phyloP scores from a whole-genome alignment of 2,329 filamentous ascomycete genomes.

The Aureobasidium lini region DNA sequence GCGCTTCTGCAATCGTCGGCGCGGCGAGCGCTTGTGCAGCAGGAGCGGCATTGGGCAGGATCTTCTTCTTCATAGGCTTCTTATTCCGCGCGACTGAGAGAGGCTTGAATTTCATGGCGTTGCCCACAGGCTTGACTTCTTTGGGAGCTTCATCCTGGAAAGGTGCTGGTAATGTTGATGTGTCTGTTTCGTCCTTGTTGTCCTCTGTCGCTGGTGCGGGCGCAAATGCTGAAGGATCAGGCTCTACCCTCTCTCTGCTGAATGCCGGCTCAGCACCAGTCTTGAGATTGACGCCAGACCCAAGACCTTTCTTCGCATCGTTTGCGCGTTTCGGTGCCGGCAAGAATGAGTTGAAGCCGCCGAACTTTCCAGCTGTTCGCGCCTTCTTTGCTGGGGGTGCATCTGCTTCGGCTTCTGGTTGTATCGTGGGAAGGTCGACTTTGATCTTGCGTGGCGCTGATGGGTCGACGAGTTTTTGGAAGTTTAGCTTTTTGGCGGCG shows the following conservation, averaged over 20 bases:
- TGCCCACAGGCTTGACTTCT: slow-evolving; percentile 64
- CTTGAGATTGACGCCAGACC: slow-evolving; percentile 63
- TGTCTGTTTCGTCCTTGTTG: slow-evolving; percentile 23
- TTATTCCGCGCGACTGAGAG: slow-evolving; percentile 73
- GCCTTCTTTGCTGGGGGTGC: slow-evolving; percentile 64
- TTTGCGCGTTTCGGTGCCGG: slow-evolving; percentile 65
- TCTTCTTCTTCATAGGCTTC: slow-evolving; percentile 55
- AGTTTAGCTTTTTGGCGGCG: slow-evolving; percentile 48
- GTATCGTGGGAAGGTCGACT: slow-evolving; percentile 62
- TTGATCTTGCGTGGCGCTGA: slow-evolving; percentile 76
- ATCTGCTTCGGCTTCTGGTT: slow-evolving; percentile 39
- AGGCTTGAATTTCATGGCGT: slow-evolving; percentile 81
- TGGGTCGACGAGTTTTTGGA: slow-evolving; percentile 75
- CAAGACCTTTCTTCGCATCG: slow-evolving; percentile 30
- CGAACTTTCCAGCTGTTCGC: slow-evolving; percentile 58
- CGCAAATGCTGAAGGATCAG: background rate
- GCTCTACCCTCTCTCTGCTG: slow-evolving; percentile 47
- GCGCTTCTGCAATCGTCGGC: slow-evolving; percentile 2
- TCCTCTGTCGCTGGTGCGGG: slow-evolving; percentile 17
- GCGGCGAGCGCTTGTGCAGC: slow-evolving; percentile 22
- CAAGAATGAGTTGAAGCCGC: slow-evolving; percentile 78
- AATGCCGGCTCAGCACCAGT: slow-evolving; percentile 81
- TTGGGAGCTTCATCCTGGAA: slow-evolving; percentile 39
- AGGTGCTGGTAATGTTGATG: slow-evolving; percentile 37
- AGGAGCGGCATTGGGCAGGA: slow-evolving; percentile 22